Percentiles rank a stretch among this genome's conserved stretches.
Evolutionary conservation across 345 rosid species (phyloP).

Genomic region (rapeseed (Brassica napus)): DNA sequence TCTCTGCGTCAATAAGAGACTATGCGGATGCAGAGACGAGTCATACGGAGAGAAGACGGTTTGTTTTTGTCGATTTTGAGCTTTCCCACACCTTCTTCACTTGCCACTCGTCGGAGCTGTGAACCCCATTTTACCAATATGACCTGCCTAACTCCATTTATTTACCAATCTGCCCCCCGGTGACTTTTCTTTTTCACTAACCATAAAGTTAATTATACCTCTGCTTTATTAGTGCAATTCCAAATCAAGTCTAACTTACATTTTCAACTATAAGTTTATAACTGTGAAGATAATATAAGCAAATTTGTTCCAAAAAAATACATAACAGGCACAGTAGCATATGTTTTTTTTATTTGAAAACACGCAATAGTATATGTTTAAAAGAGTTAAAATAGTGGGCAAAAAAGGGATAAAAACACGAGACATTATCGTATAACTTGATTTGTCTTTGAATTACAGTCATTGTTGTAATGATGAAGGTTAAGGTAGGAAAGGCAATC

Average conservation of each 20-base stretch:
- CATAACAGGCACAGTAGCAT: neutral
- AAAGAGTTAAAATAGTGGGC: neutral
- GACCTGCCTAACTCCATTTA: constrained; percentile 2
- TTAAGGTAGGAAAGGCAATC: neutral
- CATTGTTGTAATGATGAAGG: constrained; percentile 18
- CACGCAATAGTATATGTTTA: neutral
- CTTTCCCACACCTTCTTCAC: constrained; percentile 32
- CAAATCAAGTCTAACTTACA: neutral
- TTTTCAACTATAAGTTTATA: neutral
- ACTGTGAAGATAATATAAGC: neutral
- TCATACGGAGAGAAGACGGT: constrained; percentile 34
- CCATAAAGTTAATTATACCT: neutral
- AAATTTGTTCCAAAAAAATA: no score
- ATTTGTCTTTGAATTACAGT: constrained; percentile 34
- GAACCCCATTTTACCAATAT: constrained; percentile 14
- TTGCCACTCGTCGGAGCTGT: constrained; percentile 40
- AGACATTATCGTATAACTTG: constrained; percentile 25
- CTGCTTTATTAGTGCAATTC: neutral
- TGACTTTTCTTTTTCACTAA: neutral
- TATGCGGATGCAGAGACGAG: constrained; percentile 20
- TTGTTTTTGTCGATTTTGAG: constrained; percentile 35
- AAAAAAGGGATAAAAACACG: neutral
- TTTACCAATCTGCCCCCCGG: constrained; percentile 36
- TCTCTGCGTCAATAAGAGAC: constrained; percentile 4
- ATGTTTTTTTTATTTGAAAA: neutral